A percentile compares a stretch with the other conserved stretches of the same genome.
Conservation (phyloP, 179 eudicot genomes). For the Beta corolliflora region DNA sequence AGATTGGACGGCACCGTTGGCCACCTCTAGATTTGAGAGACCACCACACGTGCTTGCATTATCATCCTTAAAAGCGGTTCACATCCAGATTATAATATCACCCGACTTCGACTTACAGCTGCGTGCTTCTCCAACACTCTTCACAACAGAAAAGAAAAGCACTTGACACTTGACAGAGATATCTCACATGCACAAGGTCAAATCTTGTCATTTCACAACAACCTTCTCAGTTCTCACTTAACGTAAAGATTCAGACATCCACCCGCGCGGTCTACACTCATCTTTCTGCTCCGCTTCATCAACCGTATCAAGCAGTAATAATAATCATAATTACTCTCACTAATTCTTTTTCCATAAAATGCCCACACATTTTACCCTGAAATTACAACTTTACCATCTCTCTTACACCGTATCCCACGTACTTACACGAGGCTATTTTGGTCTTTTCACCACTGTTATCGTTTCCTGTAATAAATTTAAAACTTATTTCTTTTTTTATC, state of each 20-base stretch:
- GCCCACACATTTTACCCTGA: background rate
- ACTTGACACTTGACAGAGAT: background rate
- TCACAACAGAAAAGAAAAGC: background rate
- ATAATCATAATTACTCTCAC: background rate
- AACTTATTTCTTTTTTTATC: constrained; percentile 2
- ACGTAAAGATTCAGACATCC: background rate
- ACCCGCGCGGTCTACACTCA: background rate
- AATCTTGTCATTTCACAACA: background rate
- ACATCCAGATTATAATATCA: background rate
- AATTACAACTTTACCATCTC: no score
- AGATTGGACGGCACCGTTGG: no score
- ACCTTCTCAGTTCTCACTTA: no score
- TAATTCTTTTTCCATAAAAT: background rate
- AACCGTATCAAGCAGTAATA: background rate
- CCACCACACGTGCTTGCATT: background rate
- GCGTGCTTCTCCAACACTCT: background rate
- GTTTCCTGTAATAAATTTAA: background rate
- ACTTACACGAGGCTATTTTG: background rate
- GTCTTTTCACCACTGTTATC: background rate
- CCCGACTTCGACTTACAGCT: background rate
- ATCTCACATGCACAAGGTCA: background rate
- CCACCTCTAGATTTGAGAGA: background rate
- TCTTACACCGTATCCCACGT: background rate
- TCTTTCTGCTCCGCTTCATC: background rate
- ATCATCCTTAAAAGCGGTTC: background rate